Base-by-base conservation (phyloP, 352 stramenopile species). In the Phytophthora rubi region DNA sequence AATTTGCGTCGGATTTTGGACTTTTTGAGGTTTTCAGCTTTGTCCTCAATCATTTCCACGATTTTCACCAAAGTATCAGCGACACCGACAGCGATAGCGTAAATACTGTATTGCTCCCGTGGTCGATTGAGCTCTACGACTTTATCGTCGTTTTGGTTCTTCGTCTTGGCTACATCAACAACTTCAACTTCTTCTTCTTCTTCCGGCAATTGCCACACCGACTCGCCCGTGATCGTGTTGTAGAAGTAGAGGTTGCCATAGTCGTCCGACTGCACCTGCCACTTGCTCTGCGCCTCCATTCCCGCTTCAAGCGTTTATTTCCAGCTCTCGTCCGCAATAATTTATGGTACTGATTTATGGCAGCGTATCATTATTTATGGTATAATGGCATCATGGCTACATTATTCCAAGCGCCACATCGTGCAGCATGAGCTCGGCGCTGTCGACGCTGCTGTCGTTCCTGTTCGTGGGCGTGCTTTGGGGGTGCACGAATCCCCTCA, bases 401-500 rank as follows among this genome's bases (percentile, higher is more conserved):
- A 53, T 30, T 30, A 30, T 30, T 13, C 13, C 45, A 30, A 30
- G 3, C 45, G 45, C 45, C 45, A 53, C 45, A 30, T 53, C 61
- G 6, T 58, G 39, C 10, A 64, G 16, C 53, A 78, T 78, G 72
- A 60, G n/a, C 60, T 68, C 64, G 26, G 51, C 75, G 5, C 26
- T 73, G 49, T 47, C 57, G 16, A 93, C 81, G 53, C 64, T 95
- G 39, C 66, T 93, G 51, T 93, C 85, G 37, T 94, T 96, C 66
- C 74, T 96, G 28, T 78, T 93, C 55, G 85, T 96, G 42, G 87
- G 89, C n/a, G 87, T 87, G 18, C 78, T 96, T 2, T 96, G 89
- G 89, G 89, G 89, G 1, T 96, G 89, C 68, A 96, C 89, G 4
- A 96, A 96, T 65, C 89, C 89, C 2, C 72, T 96, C 32, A 92